Conservation (phyloP, 2,329 filamentous ascomycete species). For the Podosphaera xanthii region DNA sequence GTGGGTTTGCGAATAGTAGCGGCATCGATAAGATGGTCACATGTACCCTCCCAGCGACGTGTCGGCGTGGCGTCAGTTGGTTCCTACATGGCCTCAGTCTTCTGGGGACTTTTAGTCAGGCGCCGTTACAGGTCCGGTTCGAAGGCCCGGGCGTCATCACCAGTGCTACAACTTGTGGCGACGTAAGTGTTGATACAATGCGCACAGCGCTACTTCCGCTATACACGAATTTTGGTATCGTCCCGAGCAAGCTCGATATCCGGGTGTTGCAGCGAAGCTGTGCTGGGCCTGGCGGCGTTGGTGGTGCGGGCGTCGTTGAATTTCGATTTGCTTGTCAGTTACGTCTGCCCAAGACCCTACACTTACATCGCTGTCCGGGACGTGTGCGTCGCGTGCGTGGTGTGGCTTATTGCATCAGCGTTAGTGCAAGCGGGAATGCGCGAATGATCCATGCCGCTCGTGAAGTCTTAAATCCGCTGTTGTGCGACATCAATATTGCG, state of each 20-base stretch:
- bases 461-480: conserved; percentile 66
- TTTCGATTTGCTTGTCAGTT: conserved; percentile 85
- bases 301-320: conserved; percentile 82
- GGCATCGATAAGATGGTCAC: conserved; percentile 40
- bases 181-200: conserved; percentile 81
- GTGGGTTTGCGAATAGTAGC: conserved; percentile 49
- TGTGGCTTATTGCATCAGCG: conserved; percentile 82
- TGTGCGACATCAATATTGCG: conserved; percentile 77
- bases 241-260: conserved; percentile 57
- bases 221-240: conserved; percentile 75
- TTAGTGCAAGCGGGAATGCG: conserved; percentile 79
- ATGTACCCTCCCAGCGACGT: conserved; percentile 57
- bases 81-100: conserved; percentile 78
- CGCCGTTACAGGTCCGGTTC: conserved; percentile 74
- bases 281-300: conserved; percentile 47
- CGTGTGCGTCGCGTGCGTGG: conserved; percentile 73
- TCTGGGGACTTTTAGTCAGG: conserved; percentile 80
- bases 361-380: conserved; percentile 60
- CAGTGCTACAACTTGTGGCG: conserved; percentile 56
- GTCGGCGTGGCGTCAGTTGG: conserved; percentile 67
- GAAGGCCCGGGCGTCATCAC: conserved; percentile 85
- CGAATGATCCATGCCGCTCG: conserved; percentile 83
- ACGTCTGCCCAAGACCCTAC: conserved; percentile 77
- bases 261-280: conserved; percentile 62
- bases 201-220: conserved; percentile 79